A percentile compares a stretch with the other conserved stretches of the same genome.
Evolutionary conservation across 192 early-diverging fungal genomes (phyloP).

Genomic region (Jimgerdemannia lactiflua): DNA sequence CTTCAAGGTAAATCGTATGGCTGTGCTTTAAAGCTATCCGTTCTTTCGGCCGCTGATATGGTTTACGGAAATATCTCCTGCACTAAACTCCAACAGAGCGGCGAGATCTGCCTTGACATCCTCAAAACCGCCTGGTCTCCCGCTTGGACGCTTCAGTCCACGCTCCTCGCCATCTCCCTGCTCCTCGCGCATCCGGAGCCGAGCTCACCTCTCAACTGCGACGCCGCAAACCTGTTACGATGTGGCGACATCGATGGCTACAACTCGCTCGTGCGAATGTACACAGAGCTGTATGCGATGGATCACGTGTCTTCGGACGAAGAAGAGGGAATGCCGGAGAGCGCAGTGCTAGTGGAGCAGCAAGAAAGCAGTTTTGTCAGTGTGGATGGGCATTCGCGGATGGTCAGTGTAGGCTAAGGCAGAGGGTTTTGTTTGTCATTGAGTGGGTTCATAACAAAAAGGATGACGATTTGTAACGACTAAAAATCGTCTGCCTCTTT

Average conservation of each 20-base stretch:
- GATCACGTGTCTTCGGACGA: conserved; percentile 7
- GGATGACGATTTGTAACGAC: no score
- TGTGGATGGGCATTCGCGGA: no score
- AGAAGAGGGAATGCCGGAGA: neutral
- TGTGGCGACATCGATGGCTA: conserved; percentile 87
- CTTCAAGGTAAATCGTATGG: conserved; percentile 64
- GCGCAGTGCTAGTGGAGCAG: no score
- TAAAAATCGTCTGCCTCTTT: no score
- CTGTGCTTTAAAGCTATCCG: neutral
- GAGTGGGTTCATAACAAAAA: no score
- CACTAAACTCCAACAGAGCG: conserved; percentile 54
- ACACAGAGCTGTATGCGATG: conserved; percentile 71
- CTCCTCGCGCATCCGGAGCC: conserved; percentile 88
- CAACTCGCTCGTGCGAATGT: conserved; percentile 83
- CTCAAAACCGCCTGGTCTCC: conserved; percentile 94
- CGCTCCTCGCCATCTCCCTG: conserved; percentile 78
- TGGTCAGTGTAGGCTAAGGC: no score
- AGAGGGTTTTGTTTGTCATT: no score
- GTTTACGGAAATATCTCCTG: neutral
- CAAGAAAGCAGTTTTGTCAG: no score
- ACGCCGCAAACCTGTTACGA: conserved; percentile 90
- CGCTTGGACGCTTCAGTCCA: conserved; percentile 89
- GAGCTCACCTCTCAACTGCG: conserved; percentile 90
- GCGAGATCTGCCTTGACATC: conserved; percentile 97
- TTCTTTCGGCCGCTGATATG: neutral